Evolutionary conservation across 1,284 basidiomycete species (phyloP), one percentile per base, ranked within the genome.

Genomic region (Ganoderma lucidum): DNA sequence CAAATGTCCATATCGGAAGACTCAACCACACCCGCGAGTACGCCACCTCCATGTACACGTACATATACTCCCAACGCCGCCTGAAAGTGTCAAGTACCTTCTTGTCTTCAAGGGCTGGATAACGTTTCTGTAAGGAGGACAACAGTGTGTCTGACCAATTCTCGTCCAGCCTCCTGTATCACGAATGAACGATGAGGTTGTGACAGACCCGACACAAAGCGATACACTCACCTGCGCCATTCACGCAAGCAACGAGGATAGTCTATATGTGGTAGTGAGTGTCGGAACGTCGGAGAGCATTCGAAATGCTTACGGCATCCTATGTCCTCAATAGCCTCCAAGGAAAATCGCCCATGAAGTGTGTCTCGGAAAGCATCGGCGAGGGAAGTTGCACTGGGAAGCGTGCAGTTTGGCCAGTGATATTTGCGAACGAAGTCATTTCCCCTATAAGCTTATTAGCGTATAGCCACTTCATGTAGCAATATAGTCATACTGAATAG

Each of bases 401-500:
- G 48, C 9, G 53, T 63, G 62, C 32, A 39, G 48, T 63, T 63
- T 15, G 62, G 62, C 62, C 62, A 63, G 37, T 63, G 62, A n/a
- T 63, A 63, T 35, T 63, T 63, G 48, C 62, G 45, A 32, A 63
- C 48, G 35, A 63, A 63, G 62, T 55, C 62, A 53, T 63, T 63
- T n/a, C 62, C 51, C n/a, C 62, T 63, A 17, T 3, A 2, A 6
- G 15, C 41, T 41, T 28, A 23, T 41, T 12, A 62, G 41, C 19
- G 10, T 30, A 23, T 14, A 53, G 15, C 3, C n/a, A 28, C 2
- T 5, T 28, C 12, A 30, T 10, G 14, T 2, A 23, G 28, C 14
- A 53, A 28, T 8, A 41, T 9, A 1, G 35, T 14, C 87, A 74
- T 70, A 90, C 88, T 92, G 90, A 75, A 88, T 90, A 37, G 79